Evolutionary conservation across 78 protist species (phyloP), one percentile per base, ranked within the genome.

Genomic region (Cavenderia fasciculata): DNA sequence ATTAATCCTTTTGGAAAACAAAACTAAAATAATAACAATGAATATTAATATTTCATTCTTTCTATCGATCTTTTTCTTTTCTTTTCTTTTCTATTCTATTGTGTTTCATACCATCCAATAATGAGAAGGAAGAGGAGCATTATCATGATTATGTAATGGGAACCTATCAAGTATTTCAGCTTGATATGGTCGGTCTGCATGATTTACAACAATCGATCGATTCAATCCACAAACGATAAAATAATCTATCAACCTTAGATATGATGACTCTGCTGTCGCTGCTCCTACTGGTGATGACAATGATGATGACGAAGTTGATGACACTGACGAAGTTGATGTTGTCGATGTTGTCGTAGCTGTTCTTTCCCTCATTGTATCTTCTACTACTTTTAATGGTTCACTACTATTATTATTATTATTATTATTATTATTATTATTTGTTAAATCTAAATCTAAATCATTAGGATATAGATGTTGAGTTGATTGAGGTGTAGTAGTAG

Each of bases 1-100:
- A 7, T 43, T 31, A 89, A 44, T 18, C 94, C 94, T 21, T 36
- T 41, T 43, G 94, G 94, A 41, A 89, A 75, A 77, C 94, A 77
- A 52, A 89, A 89, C 59, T 74, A 21, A 12, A 21, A 23, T 6
- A 11, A 23, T 57, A 10, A 27, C 2, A 3, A 21, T 25, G 27
- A 27, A 21, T 57, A 57, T 27, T 57, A 25, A 57, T 25, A 27
- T 23, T 57, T 27, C n/a, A 27, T 21, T 27, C 4, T 3, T 57
- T n/a, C n/a, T 6, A 57, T 57, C 7, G 63, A 52, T 10, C 7
- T 4, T 10, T 21, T 21, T 3, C 12, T 3, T 4, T 21, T 52
- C 10, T 12, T 21, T 10, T 52, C 21, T 52, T 52, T 18, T n/a
- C 4, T 52, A 25, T n/a, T 52, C 4, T 4, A 52, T 52, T 52